Conservation (phyloP, 306 rosid species). For the Vigna unguiculata region DNA sequence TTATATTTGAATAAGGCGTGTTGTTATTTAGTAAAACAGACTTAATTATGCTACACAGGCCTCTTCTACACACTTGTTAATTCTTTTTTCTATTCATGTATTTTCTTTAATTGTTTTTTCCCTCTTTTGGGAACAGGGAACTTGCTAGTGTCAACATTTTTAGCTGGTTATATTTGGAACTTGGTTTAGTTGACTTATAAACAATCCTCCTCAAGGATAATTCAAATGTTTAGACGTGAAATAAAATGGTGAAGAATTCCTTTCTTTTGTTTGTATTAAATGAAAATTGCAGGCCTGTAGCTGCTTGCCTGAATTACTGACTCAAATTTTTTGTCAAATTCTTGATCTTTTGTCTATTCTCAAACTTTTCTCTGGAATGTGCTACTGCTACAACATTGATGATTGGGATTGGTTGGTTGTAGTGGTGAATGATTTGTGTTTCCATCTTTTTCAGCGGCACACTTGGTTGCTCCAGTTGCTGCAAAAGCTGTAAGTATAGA, state of each 20-base stretch:
- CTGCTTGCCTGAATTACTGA: slow-evolving; percentile 28
- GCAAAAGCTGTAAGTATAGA: slow-evolving; percentile 75
- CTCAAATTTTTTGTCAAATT: slow-evolving; percentile 22
- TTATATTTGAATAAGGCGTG: background rate
- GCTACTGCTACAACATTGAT: slow-evolving; percentile 13
- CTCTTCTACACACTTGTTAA: background rate
- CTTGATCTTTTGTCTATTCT: background rate
- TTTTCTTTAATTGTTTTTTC: background rate
- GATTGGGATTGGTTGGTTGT: slow-evolving; percentile 30
- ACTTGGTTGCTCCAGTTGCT: slow-evolving; percentile 59
- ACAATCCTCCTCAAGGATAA: slow-evolving; percentile 2
- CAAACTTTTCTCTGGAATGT: background rate
- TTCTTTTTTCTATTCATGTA: background rate
- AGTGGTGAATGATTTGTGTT: slow-evolving; percentile 23
- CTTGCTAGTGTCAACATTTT: slow-evolving; percentile 14
- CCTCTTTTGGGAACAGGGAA: background rate
- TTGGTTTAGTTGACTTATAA: slow-evolving; percentile 14
- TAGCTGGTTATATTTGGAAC: slow-evolving; percentile 4
- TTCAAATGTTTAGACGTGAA: slow-evolving; percentile 18
- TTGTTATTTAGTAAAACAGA: background rate
- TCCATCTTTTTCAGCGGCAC: slow-evolving; percentile 60
- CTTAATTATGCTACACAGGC: slow-evolving; percentile 1
- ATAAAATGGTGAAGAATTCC: slow-evolving; percentile 20
- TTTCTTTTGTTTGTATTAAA: slow-evolving; percentile 22
- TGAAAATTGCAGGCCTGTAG: background rate